Conservation (phyloP, 345 rosid species). For the Salix udensis region DNA sequence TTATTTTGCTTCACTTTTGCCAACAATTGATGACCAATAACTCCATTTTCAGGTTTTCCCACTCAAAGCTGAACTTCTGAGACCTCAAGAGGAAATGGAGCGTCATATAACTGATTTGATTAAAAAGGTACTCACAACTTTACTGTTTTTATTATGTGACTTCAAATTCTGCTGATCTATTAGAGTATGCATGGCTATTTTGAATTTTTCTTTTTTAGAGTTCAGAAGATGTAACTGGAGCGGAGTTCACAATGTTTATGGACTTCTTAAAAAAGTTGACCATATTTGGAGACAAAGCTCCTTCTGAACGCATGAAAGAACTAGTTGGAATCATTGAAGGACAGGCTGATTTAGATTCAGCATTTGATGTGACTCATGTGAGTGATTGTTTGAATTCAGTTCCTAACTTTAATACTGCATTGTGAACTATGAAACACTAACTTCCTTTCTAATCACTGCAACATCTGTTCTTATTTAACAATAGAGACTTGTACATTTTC, state of each 20-base stretch:
- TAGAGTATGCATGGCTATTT: slow-evolving; percentile 9
- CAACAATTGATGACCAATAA: slow-evolving; percentile 10
- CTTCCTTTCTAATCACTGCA: neutral
- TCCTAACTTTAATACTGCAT: neutral
- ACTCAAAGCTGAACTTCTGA: slow-evolving; percentile 79
- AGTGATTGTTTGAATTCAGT: neutral
- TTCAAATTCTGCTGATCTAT: neutral
- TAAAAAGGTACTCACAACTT: slow-evolving; percentile 52
- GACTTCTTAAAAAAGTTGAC: slow-evolving; percentile 85
- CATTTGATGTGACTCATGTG: slow-evolving; percentile 56
- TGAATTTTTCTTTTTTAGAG: slow-evolving; percentile 48
- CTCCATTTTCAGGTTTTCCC: slow-evolving; percentile 69
- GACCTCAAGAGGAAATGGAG: slow-evolving; percentile 96
- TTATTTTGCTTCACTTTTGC: neutral
- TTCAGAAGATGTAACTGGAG: slow-evolving; percentile 92
- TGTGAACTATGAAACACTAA: neutral
- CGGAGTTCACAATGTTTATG: slow-evolving; percentile 97
- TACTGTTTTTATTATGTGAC: no score
- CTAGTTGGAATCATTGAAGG: slow-evolving; percentile 86
- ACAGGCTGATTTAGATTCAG: slow-evolving; percentile 94
- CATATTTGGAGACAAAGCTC: slow-evolving; percentile 93
- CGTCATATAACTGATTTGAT: slow-evolving; percentile 85
- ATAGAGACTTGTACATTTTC: neutral
- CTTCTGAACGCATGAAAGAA: slow-evolving; percentile 89
- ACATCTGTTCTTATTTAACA: neutral